Percentiles rank a stretch among this genome's conserved stretches.
These are phyloP conservation scores for Aspergillus fumigatus DNA, from an alignment of 2,329 filamentous ascomycete species.

Conservation along the genomic window DNA sequence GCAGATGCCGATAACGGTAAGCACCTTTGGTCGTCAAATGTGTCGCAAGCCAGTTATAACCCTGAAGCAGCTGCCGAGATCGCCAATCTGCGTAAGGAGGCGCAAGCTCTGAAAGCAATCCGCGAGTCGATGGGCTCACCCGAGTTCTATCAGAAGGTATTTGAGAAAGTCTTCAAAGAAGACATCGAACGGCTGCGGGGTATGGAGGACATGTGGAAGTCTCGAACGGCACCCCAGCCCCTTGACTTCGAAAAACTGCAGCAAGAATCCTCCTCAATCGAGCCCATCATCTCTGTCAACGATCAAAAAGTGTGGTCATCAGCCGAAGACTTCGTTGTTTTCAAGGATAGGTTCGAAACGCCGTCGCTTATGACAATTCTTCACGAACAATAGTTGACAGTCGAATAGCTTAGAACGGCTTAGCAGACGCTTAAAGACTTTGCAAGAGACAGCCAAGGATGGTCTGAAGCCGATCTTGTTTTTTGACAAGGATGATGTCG, in stretches of 20 bases:
- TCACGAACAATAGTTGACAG: constrained; percentile 8
- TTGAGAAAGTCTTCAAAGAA: constrained; percentile 85
- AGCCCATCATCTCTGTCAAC: constrained; percentile 53
- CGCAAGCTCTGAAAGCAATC: constrained; percentile 77
- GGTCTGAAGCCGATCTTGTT: constrained; percentile 57
- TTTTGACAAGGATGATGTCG: constrained; percentile 96
- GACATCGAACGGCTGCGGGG: constrained; percentile 78
- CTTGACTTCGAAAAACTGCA: constrained; percentile 64
- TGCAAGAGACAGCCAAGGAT: constrained; percentile 50
- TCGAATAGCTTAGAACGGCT: constrained; percentile 62
- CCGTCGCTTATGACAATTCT: background rate
- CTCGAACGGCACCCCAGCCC: constrained; percentile 66
- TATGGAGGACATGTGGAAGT: constrained; percentile 97
- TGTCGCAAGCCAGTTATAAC: constrained; percentile 15
- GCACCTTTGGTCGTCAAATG: constrained; percentile 3
- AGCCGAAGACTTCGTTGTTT: constrained; percentile 78
- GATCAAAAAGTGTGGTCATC: constrained; percentile 78
- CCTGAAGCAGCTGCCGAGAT: constrained; percentile 64
- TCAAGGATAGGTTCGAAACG: constrained; percentile 63
- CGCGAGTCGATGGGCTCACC: constrained; percentile 72
- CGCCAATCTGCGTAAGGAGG: constrained; percentile 77
- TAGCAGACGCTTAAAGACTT: constrained; percentile 65
- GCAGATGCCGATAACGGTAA: constrained; percentile 74
- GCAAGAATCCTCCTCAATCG: constrained; percentile 48
- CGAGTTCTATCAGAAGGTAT: constrained; percentile 73